Percentiles rank a stretch among this genome's conserved stretches.
phyloP scores from a whole-genome alignment of 2,329 filamentous ascomycete species.

The Hymenoscyphus repandus region DNA sequence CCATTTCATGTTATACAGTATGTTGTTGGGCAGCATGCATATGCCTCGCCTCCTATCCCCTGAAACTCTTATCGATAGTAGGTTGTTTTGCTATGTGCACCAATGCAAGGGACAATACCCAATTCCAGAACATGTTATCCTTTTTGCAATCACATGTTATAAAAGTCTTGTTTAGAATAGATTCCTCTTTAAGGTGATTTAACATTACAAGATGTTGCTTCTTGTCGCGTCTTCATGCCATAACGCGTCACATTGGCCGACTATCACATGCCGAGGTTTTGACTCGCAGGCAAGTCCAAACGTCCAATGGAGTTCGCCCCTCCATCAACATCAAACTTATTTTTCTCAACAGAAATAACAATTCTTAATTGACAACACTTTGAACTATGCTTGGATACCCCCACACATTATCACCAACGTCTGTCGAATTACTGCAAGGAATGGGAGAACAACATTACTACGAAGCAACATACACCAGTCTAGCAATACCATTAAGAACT shows the following conservation, averaged over 20 bases:
- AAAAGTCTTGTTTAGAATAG: too few species aligned
- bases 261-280: constrained; percentile 24
- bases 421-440: background rate
- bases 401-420: background rate
- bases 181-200: too few species aligned
- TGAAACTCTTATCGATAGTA: background rate
- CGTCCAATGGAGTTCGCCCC: constrained; percentile 5
- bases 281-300: constrained; percentile 8
- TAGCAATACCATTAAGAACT: constrained; percentile 2
- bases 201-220: too few species aligned
- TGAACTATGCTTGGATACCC: constrained; percentile 2
- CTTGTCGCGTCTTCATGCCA: background rate
- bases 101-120: background rate
- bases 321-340: constrained; percentile 2
- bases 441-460: background rate
- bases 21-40: too few species aligned
- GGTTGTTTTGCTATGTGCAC: background rate
- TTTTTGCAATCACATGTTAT: background rate
- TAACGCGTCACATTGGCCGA: background rate
- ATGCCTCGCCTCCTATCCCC: background rate
- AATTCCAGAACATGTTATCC: background rate
- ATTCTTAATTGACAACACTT: background rate
- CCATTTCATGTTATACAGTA: too few species aligned
- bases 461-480: background rate
- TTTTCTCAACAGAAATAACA: constrained; percentile 8